Evolutionary conservation across 495 filamentous ascomycete species (phyloP).

Genomic region (Hypoxylon fragiforme): DNA sequence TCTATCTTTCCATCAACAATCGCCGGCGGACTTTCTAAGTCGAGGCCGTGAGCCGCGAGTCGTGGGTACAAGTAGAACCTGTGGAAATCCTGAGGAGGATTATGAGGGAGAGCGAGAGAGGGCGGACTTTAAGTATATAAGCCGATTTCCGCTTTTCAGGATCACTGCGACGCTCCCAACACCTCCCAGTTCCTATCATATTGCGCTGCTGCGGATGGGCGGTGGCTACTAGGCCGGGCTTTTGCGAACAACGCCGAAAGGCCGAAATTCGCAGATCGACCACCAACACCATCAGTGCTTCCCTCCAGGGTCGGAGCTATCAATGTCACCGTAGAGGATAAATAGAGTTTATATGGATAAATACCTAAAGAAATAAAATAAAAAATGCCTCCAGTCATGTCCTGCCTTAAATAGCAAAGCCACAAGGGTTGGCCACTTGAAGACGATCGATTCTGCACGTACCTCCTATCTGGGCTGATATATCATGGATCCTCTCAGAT

Average conservation of each 20-base stretch:
- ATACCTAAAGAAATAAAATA: too few relatives aligned
- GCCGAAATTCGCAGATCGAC: slow-evolving; percentile 6
- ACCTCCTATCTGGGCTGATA: neutral
- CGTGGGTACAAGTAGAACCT: slow-evolving; percentile 2
- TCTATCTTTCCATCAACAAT: too few relatives aligned
- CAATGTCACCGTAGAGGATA: too few relatives aligned
- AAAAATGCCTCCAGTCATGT: too few relatives aligned
- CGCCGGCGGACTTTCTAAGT: slow-evolving; percentile 30
- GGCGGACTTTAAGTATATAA: slow-evolving; percentile 25
- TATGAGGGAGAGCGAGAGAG: neutral
- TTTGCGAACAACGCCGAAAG: slow-evolving; percentile 14
- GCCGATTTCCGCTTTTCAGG: slow-evolving; percentile 7
- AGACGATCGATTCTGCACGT: too few relatives aligned
- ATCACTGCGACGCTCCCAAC: neutral
- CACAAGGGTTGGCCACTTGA: too few relatives aligned
- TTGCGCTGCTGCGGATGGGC: neutral
- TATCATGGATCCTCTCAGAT: slow-evolving; percentile 2
- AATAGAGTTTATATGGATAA: too few relatives aligned
- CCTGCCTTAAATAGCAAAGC: too few relatives aligned
- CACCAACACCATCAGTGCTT: too few relatives aligned
- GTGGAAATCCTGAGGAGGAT: neutral
- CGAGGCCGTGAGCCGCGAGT: slow-evolving; percentile 11
- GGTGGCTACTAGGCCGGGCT: slow-evolving; percentile 8
- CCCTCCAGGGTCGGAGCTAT: too few relatives aligned
- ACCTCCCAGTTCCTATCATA: slow-evolving; percentile 3